Evolutionary conservation across 345 rosid genomes (phyloP).

Genomic region (Syzygium grande): DNA sequence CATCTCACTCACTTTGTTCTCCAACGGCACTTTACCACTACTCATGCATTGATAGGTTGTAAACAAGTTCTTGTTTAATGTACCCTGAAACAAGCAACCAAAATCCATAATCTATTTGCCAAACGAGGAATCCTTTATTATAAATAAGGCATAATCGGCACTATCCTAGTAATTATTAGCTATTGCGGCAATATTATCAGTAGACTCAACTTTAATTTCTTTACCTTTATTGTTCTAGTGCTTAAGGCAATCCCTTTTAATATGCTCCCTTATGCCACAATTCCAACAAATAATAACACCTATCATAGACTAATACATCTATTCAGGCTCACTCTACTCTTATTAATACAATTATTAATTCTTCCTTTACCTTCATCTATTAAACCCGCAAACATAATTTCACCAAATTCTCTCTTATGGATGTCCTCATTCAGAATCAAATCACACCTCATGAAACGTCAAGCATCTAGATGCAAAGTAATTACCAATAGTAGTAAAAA

Average conservation of each 20-base stretch:
- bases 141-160: background rate
- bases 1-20: background rate
- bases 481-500: background rate
- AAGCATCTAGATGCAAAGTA: background rate
- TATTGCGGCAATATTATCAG: background rate
- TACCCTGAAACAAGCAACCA: background rate
- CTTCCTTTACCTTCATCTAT: background rate
- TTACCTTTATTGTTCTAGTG: background rate
- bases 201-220: background rate
- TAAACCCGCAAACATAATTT: background rate
- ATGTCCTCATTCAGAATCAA: background rate
- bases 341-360: background rate
- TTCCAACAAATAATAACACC: background rate
- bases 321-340: background rate
- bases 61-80: background rate
- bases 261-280: background rate
- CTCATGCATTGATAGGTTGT: background rate
- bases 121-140: background rate
- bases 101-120: background rate
- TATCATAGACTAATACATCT: background rate
- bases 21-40: background rate
- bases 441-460: background rate
- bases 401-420: background rate
- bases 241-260: background rate
- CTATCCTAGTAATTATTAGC: background rate